Base-by-base conservation (phyloP, 2,329 filamentous ascomycete genomes). In the Scopulariopsis brevicaulis region DNA sequence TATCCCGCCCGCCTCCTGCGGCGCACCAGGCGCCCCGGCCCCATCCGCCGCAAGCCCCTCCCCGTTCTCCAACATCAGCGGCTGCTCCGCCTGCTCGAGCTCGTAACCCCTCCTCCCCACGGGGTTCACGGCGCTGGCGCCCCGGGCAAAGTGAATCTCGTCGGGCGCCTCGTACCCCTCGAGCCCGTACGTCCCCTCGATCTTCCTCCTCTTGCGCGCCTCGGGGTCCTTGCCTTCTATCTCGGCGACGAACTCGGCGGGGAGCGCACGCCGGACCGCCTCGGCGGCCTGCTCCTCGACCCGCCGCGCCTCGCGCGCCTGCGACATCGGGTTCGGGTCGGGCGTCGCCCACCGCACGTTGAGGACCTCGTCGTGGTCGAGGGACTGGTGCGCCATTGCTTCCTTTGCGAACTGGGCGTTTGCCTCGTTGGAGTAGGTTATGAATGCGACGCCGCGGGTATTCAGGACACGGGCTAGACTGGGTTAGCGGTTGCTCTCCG, bases 271-370 rank as follows among this genome's bases (percentile, higher is more conserved):
- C 20, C 94, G 79, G 59, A 99, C 90, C 1, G 94, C 95, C 66
- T 96, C 94, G 0, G 94, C 94, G 1, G 94, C 94, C 70, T 99
- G 94, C 68, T 99, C 94, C 69, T 99, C 94, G 60, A 99, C 87
- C 48, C 87, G 81, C 46, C 87, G 80, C 2, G 88, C 93, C 72
- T 99, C 94, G 60, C 95, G 82, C 62, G 95, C 95, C 70, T 96
- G 90, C 1, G 93, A 91, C 77, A 94, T 86, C 0, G 94, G 94
- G 64, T 99, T 99, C 1, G 94, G 94, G 68, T 99, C 94, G 7
- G 90, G 88, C 0, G 94, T 99, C 50, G 94, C 94, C 94, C 94
- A 99, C 62, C 95, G 82, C 54, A 99, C 92, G 70, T 99, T 99
- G 28, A 99, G 75, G 24, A 96, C 86, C 73, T 99, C 94, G 62